A percentile compares a stretch with the other conserved stretches of the same genome.
These are phyloP conservation scores for Floccularia luteovirens DNA, from an alignment of 768 basidiomycete genomes.

Conservation along the genomic window DNA sequence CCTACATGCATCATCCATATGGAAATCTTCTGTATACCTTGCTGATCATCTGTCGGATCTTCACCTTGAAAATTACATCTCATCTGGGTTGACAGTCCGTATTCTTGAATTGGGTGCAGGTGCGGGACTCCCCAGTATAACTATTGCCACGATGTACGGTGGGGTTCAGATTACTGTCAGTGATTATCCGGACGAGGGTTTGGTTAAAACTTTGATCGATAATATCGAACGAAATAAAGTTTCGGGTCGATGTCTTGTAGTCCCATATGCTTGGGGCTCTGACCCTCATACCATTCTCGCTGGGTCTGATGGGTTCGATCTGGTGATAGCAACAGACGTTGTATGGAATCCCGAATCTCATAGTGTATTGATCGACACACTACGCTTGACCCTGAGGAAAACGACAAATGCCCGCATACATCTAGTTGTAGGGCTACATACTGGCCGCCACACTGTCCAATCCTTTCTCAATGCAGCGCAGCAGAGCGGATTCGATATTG, in stretches of 20 bases:
- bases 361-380: slow-evolving; percentile 39
- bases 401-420: slow-evolving; percentile 41
- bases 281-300: slow-evolving; percentile 26
- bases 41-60: slow-evolving; percentile 56
- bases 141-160: slow-evolving; percentile 43
- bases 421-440: slow-evolving; percentile 71
- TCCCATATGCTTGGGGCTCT: slow-evolving; percentile 62
- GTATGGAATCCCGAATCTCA: slow-evolving; percentile 70
- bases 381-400: slow-evolving; percentile 38
- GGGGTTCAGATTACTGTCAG: slow-evolving; percentile 40
- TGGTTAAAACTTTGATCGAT: slow-evolving; percentile 48
- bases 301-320: slow-evolving; percentile 38
- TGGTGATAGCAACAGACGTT: slow-evolving; percentile 69
- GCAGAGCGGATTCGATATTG: slow-evolving; percentile 35
- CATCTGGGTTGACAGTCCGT: slow-evolving; percentile 10
- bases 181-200: slow-evolving; percentile 64
- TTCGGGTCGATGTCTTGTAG: slow-evolving; percentile 36
- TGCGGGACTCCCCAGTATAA: slow-evolving; percentile 67
- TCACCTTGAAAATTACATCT: slow-evolving; percentile 19
- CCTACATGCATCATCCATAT: slow-evolving; percentile 72
- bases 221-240: slow-evolving; percentile 52
- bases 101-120: slow-evolving; percentile 73
- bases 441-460: slow-evolving; percentile 65
- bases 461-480: slow-evolving; percentile 40
- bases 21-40: slow-evolving; percentile 60